phyloP scores from a whole-genome alignment of 768 basidiomycete genomes.

The Tulasnella sp. region DNA sequence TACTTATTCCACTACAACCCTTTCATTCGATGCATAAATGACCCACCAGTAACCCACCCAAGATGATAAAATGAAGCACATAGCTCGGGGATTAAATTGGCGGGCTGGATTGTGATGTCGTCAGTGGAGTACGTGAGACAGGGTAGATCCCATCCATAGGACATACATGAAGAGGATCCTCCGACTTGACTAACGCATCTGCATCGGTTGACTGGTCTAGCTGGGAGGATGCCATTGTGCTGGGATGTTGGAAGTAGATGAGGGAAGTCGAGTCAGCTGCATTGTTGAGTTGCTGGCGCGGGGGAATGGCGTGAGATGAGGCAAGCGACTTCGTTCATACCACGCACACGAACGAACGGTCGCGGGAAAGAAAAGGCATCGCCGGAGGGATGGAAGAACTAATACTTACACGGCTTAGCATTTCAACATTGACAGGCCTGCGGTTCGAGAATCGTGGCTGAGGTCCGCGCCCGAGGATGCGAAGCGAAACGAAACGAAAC shows the following conservation, averaged over 20 bases:
- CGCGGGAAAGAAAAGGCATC: neutral
- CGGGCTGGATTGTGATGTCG: slow-evolving; percentile 48
- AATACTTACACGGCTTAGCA: neutral
- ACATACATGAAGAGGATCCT: slow-evolving; percentile 13
- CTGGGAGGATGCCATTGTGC: neutral
- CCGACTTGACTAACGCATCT: slow-evolving; percentile 9
- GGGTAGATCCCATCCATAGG: neutral
- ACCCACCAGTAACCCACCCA: slow-evolving; percentile 91
- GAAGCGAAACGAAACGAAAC: too few species aligned
- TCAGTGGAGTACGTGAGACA: neutral
- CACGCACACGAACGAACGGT: neutral
- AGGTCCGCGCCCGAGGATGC: neutral
- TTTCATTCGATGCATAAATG: slow-evolving; percentile 34
- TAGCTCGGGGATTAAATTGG: slow-evolving; percentile 83
- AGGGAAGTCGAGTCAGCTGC: neutral
- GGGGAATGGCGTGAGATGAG: neutral
- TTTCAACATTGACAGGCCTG: neutral
- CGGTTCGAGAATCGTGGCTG: neutral
- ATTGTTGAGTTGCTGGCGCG: neutral
- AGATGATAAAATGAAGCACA: slow-evolving; percentile 77
- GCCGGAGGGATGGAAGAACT: neutral
- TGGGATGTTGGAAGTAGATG: neutral
- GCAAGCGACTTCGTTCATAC: neutral
- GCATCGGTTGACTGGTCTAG: neutral
- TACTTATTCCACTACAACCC: neutral